Base-by-base conservation (phyloP, 2,329 filamentous ascomycete species). In the Pezicula radicicola region DNA sequence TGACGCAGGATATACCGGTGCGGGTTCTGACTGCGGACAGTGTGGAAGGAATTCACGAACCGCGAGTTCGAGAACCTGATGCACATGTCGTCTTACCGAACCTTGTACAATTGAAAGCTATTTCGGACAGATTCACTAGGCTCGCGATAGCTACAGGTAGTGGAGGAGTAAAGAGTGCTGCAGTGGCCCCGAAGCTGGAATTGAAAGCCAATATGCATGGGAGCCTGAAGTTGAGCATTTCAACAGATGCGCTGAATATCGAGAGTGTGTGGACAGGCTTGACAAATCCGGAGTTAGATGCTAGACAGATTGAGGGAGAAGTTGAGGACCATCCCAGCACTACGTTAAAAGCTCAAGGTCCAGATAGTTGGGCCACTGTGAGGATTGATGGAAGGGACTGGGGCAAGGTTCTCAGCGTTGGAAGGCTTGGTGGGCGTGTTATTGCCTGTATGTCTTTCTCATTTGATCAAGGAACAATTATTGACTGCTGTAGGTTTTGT, bases 1-100 rank as follows among this genome's bases (percentile, higher is more conserved):
- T 99, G 64, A 96, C 91, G 1, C 94, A 99, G 66, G 91, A 97
- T 70, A 88, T 99, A 37, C 94, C 94, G n/a, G 88, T 97, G 41
- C 87, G 92, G 16, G 91, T 99, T 1, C 80, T 99, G 9, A 85
- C 89, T 52, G 85, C 89, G 2, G 83, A 88, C 48, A 87, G 84
- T 0, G 91, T 97, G n/a, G 89, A 94, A 64, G 88, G 85, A n/a
- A 85, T 97, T 56, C 91, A 96, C 73, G 93, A 99, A 72, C 94
- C 94, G 13, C 85, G 86, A 55, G 91, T 92, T 53, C 86, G 90
- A 53, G 91, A 96, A 62, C 91, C 93, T 37, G 94, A 97, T 64
- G 92, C 97, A 3, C 89, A 97, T 71, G 96, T 99, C 65, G 85
- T 91, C 49, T 79, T 99, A 3, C 94, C 94, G 0, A 87, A 90